A percentile compares a stretch with the other conserved stretches of the same genome.
Conservation (phyloP, 306 rosid genomes). For the Comarum palustre region DNA sequence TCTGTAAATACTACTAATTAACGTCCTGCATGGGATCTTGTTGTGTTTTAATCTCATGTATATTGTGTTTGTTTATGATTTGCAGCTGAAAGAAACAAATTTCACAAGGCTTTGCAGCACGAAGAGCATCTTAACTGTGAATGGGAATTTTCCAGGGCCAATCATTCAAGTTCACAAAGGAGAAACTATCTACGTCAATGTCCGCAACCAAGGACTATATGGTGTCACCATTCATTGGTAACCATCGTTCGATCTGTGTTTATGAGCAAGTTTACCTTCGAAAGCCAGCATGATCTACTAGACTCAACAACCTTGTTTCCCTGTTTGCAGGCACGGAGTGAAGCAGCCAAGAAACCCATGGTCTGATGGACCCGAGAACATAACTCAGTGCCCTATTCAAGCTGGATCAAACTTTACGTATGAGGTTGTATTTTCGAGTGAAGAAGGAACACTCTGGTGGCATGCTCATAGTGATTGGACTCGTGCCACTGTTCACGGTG, state of each 20-base stretch:
- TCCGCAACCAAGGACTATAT: constrained; percentile 26
- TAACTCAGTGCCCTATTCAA: constrained; percentile 32
- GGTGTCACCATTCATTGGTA: constrained; percentile 38
- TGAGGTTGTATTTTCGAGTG: constrained; percentile 17
- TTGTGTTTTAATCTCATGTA: neutral
- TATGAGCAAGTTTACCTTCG: neutral
- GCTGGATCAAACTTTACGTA: constrained; percentile 14
- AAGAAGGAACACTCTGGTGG: constrained; percentile 34
- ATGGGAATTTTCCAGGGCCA: constrained; percentile 33
- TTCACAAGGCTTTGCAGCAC: constrained; percentile 27
- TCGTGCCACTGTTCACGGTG: constrained; percentile 27
- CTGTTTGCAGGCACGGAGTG: constrained; percentile 27
- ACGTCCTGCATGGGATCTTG: neutral
- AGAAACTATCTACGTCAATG: constrained; percentile 17
- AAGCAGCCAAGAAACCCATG: constrained; percentile 30
- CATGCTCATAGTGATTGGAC: constrained; percentile 32
- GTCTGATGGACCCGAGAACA: constrained; percentile 28
- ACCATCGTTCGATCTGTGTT: neutral
- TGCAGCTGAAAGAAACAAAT: constrained; percentile 20
- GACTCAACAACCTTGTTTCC: neutral
- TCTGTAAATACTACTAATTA: neutral
- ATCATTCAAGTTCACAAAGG: constrained; percentile 20
- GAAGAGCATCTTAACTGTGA: constrained; percentile 30
- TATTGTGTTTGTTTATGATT: neutral
- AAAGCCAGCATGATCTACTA: neutral